Evolutionary conservation across 179 eudicot species (phyloP).

Genomic region (Nepenthes alata): DNA sequence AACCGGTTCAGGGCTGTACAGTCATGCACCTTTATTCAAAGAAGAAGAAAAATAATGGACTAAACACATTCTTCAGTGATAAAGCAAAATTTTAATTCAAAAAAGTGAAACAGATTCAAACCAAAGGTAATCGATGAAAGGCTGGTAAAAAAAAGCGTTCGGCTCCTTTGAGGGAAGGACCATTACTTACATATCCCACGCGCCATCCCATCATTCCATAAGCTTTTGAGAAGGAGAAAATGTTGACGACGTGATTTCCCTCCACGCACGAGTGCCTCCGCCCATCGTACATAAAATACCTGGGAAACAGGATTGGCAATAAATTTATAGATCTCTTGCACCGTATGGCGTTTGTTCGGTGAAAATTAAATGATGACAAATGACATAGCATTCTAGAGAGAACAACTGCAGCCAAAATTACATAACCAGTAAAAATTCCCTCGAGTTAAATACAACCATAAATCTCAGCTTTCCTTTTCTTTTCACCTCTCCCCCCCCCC

Average conservation of each 20-base stretch:
- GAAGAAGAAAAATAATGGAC: too few species aligned
- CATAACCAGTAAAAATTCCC: too few species aligned
- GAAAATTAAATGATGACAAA: too few species aligned
- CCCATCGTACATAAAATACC: constrained; percentile 93
- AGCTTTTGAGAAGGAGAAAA: constrained; percentile 94
- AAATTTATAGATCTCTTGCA: not conserved
- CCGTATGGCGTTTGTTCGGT: not conserved
- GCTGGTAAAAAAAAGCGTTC: not conserved
- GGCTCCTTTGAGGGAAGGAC: not conserved
- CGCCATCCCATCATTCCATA: constrained; percentile 99
- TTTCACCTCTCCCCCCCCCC: too few species aligned
- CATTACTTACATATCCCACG: constrained; percentile 82
- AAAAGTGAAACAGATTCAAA: not conserved
- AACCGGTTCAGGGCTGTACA: too few species aligned
- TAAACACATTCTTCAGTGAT: too few species aligned
- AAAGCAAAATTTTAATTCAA: too few species aligned
- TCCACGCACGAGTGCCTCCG: constrained; percentile 80
- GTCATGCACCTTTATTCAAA: too few species aligned
- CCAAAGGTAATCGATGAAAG: not conserved
- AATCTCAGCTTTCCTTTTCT: too few species aligned
- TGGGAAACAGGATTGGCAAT: constrained; percentile 4
- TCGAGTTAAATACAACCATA: too few species aligned
- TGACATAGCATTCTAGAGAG: too few species aligned
- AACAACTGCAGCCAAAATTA: too few species aligned
- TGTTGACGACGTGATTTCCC: constrained; percentile 76